Conservation (phyloP, 2,329 filamentous ascomycete genomes). For the Nemania abortiva region DNA sequence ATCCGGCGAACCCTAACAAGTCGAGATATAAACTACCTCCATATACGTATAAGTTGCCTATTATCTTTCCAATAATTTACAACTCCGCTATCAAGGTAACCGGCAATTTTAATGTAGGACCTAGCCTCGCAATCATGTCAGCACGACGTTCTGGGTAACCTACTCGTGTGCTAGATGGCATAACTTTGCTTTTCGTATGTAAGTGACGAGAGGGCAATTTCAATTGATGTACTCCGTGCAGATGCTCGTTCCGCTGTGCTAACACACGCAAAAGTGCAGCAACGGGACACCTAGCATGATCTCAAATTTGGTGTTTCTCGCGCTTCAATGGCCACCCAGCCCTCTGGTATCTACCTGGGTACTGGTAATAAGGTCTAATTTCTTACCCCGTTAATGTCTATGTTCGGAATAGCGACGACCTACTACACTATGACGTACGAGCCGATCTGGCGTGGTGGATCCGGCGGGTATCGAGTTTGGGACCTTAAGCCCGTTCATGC, state of each 20-base stretch:
- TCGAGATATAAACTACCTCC: neutral
- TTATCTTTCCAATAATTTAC: neutral
- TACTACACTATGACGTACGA: constrained; percentile 30
- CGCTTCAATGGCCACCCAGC: neutral
- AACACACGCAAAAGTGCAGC: neutral
- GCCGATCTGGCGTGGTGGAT: constrained; percentile 17
- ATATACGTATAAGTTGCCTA: neutral
- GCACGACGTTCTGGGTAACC: neutral
- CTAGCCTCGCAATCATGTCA: neutral
- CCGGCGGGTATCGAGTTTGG: constrained; percentile 26
- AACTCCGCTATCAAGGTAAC: neutral
- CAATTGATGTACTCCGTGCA: neutral
- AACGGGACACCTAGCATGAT: neutral
- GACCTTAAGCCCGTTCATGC: constrained; percentile 25
- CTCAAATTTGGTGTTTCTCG: neutral
- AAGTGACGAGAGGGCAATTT: too few species aligned
- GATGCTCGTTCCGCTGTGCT: constrained; percentile 2
- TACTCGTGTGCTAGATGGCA: too few species aligned
- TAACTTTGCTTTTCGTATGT: too few species aligned
- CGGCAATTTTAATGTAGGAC: neutral
- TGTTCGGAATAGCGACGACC: constrained; percentile 8
- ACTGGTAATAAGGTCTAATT: neutral
- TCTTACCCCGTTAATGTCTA: constrained; percentile 15
- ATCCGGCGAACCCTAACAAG: neutral
- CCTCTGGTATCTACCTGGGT: too few species aligned